phyloP scores from a whole-genome alignment of 2,329 filamentous ascomycete species.

The Claviceps citrina region DNA sequence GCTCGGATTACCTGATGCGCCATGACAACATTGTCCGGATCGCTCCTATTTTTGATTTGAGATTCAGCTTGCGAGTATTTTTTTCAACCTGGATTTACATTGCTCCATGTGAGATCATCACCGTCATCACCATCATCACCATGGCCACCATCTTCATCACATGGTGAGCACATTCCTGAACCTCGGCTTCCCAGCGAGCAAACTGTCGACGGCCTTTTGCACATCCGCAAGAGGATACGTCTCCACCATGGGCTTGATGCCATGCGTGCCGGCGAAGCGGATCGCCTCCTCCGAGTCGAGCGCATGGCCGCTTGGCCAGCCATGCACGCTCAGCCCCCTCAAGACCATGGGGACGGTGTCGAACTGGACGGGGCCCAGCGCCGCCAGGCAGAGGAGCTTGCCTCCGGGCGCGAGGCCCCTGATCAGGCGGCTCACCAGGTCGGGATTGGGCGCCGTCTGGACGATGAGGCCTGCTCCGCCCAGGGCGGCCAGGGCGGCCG shows the following conservation, averaged over 20 bases:
- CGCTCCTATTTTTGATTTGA: too few relatives aligned
- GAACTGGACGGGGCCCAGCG: conserved; percentile 30
- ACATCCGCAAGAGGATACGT: conserved; percentile 42
- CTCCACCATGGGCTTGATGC: conserved; percentile 50
- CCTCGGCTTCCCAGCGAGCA: conserved; percentile 26
- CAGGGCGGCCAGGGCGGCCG: conserved; percentile 30
- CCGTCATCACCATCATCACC: too few relatives aligned
- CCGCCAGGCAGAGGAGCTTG: conserved; percentile 44
- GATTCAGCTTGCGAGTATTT: too few relatives aligned
- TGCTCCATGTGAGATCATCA: too few relatives aligned
- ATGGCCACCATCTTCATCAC: too few relatives aligned
- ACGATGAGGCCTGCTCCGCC: conserved; percentile 49
- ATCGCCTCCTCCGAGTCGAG: conserved; percentile 52
- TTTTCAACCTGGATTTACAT: too few relatives aligned
- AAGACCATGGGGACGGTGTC: conserved; percentile 26
- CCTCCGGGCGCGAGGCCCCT: conserved; percentile 38
- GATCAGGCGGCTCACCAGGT: conserved; percentile 37
- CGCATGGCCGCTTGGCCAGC: conserved; percentile 47
- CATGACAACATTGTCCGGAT: too few relatives aligned
- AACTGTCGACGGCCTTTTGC: conserved; percentile 27
- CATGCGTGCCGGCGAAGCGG: conserved; percentile 44
- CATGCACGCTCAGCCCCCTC: conserved; percentile 45
- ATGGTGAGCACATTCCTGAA: conserved; percentile 31
- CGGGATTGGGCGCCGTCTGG: conserved; percentile 45
- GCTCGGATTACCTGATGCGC: too few relatives aligned